A percentile compares a stretch with the other conserved stretches of the same genome.
Conservation (phyloP, 371 early-diverging fungal species). For the Apophysomyces variabilis region DNA sequence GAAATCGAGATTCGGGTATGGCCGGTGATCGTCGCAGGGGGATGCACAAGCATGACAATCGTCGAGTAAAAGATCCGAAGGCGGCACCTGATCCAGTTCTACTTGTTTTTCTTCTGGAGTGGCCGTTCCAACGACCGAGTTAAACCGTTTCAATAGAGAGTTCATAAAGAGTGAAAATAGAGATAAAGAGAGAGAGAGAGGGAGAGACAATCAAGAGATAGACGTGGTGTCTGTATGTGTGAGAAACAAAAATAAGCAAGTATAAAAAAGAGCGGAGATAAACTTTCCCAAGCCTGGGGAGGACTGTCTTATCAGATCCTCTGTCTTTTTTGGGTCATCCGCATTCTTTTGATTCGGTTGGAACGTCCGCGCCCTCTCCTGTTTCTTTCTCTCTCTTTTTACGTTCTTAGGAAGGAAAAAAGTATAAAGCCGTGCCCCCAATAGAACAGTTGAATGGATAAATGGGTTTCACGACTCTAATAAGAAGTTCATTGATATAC, state of each 20-base stretch:
- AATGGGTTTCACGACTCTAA: background rate
- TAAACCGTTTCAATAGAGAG: slow-evolving; percentile 2
- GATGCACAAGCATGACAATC: slow-evolving; percentile 48
- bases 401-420: background rate
- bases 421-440: too few species aligned
- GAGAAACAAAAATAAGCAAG: too few species aligned
- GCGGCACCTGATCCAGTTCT: slow-evolving; percentile 8
- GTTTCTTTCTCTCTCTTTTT: background rate
- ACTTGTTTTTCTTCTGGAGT: slow-evolving; percentile 5
- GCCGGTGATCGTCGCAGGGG: slow-evolving; percentile 58
- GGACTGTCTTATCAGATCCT: slow-evolving; percentile 1
- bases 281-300: background rate
- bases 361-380: slow-evolving; percentile 1
- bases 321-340: background rate
- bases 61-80: slow-evolving; percentile 14
- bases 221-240: background rate
- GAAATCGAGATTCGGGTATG: slow-evolving; percentile 69
- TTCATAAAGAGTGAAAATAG: background rate
- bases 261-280: background rate
- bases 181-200: background rate
- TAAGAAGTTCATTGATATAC: background rate
- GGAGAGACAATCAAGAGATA: background rate
- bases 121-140: background rate
- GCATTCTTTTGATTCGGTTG: slow-evolving; percentile 1
- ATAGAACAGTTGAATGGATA: background rate